Base-by-base conservation (phyloP, 495 filamentous ascomycete species). In the Neurospora africana region DNA sequence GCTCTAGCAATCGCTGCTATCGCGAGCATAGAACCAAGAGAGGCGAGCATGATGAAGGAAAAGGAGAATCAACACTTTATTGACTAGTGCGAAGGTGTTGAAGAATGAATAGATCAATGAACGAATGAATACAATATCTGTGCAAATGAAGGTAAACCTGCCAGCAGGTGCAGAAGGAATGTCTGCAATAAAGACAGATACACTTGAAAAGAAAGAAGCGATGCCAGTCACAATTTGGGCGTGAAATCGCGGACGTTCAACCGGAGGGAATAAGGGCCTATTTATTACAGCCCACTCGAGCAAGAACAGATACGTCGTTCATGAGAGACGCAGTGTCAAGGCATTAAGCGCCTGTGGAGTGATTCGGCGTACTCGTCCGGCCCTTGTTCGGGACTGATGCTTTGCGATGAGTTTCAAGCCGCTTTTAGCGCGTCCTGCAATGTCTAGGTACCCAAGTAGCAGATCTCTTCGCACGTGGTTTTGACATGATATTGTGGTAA, bases 1-100 rank as follows among this genome's bases (percentile, higher is more conserved):
- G 78, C 79, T 17, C 72, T 68, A 13, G 76, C 77, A 44, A 79
- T 53, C 17, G 77, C 76, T 5, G 72, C 76, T 72, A 70, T 76
- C 19, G 71, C 73, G n/a, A 82, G 72, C 8, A 81, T 36, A 39
- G 72, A 72, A 74, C 73, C 71, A 71, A 80, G 68, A 23, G 53
- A 30, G 38, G 72, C 41, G 19, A 75, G 72, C 78, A 81, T 81
- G 70, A 17, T 74, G 53, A 27, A 39, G 36, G 68, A 6, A 39
- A 67, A 30, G 36, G 9, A 61, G 21, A 39, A 69, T 68, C 69
- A 61, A 58, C 11, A 33, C 27, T 15, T 30, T 39, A 27, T 69
- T 19, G 35, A 27, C 27, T 39, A 38, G 41, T 10, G 39, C 30
- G 11, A 27, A 58, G 53, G 27, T 30, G 53, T 33, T 65, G 2